Base-by-base conservation (phyloP, 2,329 filamentous ascomycete species). In the Sporothrix sp. region DNA sequence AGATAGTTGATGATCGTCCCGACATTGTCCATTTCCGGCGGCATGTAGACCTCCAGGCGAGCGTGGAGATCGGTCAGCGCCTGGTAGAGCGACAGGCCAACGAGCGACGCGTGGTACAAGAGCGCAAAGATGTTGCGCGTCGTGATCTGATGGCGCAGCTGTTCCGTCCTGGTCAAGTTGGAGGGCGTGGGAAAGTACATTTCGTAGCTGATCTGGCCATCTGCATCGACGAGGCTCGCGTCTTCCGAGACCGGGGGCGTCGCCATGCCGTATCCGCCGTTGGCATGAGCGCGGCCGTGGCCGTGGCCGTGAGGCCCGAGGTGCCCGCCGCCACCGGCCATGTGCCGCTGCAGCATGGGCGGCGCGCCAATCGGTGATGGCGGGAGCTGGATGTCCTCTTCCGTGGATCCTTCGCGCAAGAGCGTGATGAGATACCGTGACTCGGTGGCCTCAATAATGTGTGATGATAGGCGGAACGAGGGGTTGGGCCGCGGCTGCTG, bases 61-160 rank as follows among this genome's bases (percentile, higher is more conserved):
- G 72, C 66, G 35, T 81, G 78, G 0, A 87, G 66, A 57, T 85
- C 82, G 0, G 68, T 69, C 5, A 87, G 65, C 32, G 82, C 79
- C 57, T 84, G 79, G 56, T 74, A 76, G 0, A 86, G 62, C 4
- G 81, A 80, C 1, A 78, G 59, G 0, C 83, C 83, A 2, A 86
- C 81, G 0, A 86, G 69, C 0, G 82, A 81, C 20, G 78, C 76
- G 47, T 78, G 73, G 58, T 79, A 81, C 2, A 85, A 63, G 30
- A 85, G 65, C 0, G 82, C 82, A 57, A 87, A 79, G 39, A 85
- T 75, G 58, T 86, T 87, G 18, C 83, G 75, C 1, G 82, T 82
- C 0, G 82, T 81, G 42, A 85, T 71, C 56, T 82, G 78, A 55
- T 84, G 72, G 1, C 78, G 70, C 1, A 74, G 69, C 49, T 72